Evolutionary conservation across 2,329 filamentous ascomycete species (phyloP), one percentile per base, ranked within the genome.

Genomic region (Conoideocrella luteorostrata): DNA sequence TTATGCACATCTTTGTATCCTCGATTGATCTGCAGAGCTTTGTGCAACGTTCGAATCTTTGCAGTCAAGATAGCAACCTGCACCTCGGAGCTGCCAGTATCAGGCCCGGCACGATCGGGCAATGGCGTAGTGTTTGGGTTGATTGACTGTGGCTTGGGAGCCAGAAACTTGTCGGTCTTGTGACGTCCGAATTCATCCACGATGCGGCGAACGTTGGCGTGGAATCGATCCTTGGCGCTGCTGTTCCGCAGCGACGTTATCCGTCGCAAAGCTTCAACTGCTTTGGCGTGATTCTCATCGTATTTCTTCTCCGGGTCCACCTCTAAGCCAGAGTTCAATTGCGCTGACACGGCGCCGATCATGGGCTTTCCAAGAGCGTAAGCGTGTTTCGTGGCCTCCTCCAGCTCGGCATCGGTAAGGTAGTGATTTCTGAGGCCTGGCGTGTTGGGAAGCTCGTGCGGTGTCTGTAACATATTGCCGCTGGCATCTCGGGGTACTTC

Each of bases 81-180:
- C n/a, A 98, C 94, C 68, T 98, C 93, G 6, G 88, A 88, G 56
- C 88, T 95, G 28, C 93, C 93, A 1, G 91, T 98, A 61, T 98
- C 93, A 5, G 85, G 86, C 0, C 93, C 93, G n/a, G 82, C 80
- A 24, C 94, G 84, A 21, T 54, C 52, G 46, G 64, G 68, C 68
- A 56, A 65, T 47, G 65, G 64, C 54, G 62, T 59, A 13, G 55
- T 59, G 42, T 66, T 58, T 54, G 69, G 58, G 47, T 60, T 49
- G 30, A 71, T 68, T 29, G 69, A 70, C 33, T 70, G 63, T 3
- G 77, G 70, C 61, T 82, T 85, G 1, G 80, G 80, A 20, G 75
- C 74, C 23, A 98, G 75, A 4, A 67, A 61, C 7, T 64, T 56
- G 64, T 98, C 93, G 2, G 93, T 98, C 54, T 84, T 80, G 72